These are phyloP conservation scores for Xylariaceae sp. DNA, from an alignment of 2,329 filamentous ascomycete genomes.

Conservation along the genomic window DNA sequence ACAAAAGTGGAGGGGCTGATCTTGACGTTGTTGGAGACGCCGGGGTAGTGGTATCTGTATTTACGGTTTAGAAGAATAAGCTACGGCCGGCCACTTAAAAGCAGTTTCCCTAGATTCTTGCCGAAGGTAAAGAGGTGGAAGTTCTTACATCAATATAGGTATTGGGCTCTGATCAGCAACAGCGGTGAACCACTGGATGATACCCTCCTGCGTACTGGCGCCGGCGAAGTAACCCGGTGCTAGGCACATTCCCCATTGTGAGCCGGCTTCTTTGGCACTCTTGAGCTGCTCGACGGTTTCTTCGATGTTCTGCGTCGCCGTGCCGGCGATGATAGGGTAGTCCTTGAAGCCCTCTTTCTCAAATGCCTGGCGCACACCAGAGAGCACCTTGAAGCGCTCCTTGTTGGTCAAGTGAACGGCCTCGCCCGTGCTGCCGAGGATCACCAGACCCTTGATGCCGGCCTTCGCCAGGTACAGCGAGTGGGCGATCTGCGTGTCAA, in stretches of 20 bases:
- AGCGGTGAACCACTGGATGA: slow-evolving; percentile 62
- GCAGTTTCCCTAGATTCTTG: no score
- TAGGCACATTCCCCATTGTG: slow-evolving; percentile 64
- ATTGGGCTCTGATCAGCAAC: slow-evolving; percentile 64
- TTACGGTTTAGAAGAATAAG: no score
- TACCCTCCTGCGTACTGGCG: slow-evolving; percentile 59
- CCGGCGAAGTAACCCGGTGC: slow-evolving; percentile 66
- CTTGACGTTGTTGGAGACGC: slow-evolving; percentile 69
- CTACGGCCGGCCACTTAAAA: no score
- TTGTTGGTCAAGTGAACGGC: slow-evolving; percentile 63
- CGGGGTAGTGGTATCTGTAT: slow-evolving; percentile 67
- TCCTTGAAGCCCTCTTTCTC: slow-evolving; percentile 61
- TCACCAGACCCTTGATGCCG: slow-evolving; percentile 65
- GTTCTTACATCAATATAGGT: slow-evolving; percentile 62
- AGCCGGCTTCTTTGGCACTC: slow-evolving; percentile 61
- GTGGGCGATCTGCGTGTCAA: slow-evolving; percentile 62
- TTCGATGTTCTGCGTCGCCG: slow-evolving; percentile 65
- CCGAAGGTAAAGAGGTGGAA: not conserved
- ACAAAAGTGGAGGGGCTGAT: slow-evolving; percentile 64
- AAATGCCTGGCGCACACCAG: slow-evolving; percentile 58
- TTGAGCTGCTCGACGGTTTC: slow-evolving; percentile 64
- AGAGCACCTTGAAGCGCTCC: slow-evolving; percentile 62
- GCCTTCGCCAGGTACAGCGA: slow-evolving; percentile 63
- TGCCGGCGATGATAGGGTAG: slow-evolving; percentile 65
- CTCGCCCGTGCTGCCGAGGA: slow-evolving; percentile 68